Evolutionary conservation across 139 green algal species (phyloP).

Genomic region (Volvox africanus): DNA sequence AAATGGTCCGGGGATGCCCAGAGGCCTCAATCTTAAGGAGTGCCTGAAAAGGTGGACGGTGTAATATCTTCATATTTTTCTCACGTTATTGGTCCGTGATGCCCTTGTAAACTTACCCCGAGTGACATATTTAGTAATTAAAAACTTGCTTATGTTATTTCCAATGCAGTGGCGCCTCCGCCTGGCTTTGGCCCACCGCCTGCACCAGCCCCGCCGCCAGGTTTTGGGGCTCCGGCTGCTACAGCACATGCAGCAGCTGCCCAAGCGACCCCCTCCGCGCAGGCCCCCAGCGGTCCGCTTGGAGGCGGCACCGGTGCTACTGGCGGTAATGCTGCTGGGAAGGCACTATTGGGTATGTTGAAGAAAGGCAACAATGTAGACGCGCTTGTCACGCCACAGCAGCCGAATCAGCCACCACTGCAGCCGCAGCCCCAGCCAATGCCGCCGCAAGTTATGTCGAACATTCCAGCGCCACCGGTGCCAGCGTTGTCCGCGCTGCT

Average conservation of each 20-base stretch:
- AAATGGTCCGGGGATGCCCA: too few relatives aligned
- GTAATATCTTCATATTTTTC: too few relatives aligned
- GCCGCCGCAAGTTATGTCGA: neutral
- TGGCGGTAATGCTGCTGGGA: conserved; percentile 23
- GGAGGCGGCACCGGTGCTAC: neutral
- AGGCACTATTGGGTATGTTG: conserved; percentile 39
- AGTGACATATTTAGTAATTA: too few relatives aligned
- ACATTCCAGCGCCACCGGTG: conserved; percentile 8
- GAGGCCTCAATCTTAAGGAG: too few relatives aligned
- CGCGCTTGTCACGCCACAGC: neutral
- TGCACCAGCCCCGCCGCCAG: neutral
- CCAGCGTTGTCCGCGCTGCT: neutral
- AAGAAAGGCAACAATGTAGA: conserved; percentile 8
- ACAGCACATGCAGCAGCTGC: neutral
- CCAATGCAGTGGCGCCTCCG: neutral
- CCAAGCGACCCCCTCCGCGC: neutral
- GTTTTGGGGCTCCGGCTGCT: neutral
- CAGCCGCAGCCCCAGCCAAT: neutral
- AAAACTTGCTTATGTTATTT: too few relatives aligned
- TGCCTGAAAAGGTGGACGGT: too few relatives aligned
- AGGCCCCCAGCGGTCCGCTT: neutral
- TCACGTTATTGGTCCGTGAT: too few relatives aligned
- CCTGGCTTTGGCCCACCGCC: conserved; percentile 4
- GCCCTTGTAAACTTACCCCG: too few relatives aligned
- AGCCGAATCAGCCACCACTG: neutral